These are phyloP conservation scores for Aspergillus sergii DNA, from an alignment of 2,329 filamentous ascomycete species.

Conservation along the genomic window DNA sequence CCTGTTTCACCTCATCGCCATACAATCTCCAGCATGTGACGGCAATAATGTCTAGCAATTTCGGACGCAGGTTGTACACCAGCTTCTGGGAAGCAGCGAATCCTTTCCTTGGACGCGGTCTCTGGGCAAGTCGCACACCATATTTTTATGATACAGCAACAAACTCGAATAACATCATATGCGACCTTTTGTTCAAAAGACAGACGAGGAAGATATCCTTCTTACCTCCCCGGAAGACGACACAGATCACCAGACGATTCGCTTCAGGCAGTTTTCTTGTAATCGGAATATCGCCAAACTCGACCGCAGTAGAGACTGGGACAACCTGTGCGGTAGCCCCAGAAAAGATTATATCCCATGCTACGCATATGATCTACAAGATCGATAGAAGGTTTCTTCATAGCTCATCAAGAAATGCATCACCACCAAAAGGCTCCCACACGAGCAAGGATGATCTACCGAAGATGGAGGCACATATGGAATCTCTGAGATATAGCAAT, in stretches of 20 bases:
- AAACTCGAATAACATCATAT: slow-evolving; percentile 16
- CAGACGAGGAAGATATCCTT: slow-evolving; percentile 22
- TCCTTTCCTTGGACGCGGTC: slow-evolving; percentile 33
- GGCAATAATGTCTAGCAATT: slow-evolving; percentile 49
- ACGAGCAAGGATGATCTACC: slow-evolving; percentile 26
- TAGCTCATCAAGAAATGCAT: slow-evolving; percentile 23
- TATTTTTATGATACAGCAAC: slow-evolving; percentile 18
- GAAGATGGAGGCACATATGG: slow-evolving; percentile 20
- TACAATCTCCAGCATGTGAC: slow-evolving; percentile 45
- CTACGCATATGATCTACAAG: slow-evolving; percentile 25
- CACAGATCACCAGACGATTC: slow-evolving; percentile 54
- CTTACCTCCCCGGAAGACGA: slow-evolving; percentile 28
- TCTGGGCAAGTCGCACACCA: slow-evolving; percentile 29
- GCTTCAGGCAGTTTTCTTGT: slow-evolving; percentile 59
- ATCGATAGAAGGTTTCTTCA: slow-evolving; percentile 23
- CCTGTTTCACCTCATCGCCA: not conserved
- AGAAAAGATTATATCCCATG: slow-evolving; percentile 34
- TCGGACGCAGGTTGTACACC: slow-evolving; percentile 52
- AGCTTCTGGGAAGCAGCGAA: slow-evolving; percentile 44
- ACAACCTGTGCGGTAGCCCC: slow-evolving; percentile 34
- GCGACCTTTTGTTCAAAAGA: slow-evolving; percentile 18
- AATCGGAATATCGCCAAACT: slow-evolving; percentile 45
- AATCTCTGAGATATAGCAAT: slow-evolving; percentile 19
- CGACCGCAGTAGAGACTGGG: slow-evolving; percentile 35
- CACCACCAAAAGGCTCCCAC: slow-evolving; percentile 37